Evolutionary conservation across 1,284 basidiomycete genomes (phyloP), one percentile per base, ranked within the genome.

Genomic region (Austroboletus novae-zelandiae): DNA sequence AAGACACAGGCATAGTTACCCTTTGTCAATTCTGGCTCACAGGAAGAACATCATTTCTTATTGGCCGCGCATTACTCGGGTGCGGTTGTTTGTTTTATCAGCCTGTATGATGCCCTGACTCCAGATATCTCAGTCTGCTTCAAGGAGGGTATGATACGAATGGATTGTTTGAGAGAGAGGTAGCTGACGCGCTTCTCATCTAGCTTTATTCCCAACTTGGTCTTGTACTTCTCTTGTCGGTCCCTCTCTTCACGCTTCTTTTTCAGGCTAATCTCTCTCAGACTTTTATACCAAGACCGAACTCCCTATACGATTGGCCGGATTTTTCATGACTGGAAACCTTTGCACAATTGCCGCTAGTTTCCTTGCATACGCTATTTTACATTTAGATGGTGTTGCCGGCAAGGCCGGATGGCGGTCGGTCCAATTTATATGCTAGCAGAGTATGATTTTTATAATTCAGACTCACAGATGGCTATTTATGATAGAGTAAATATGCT

Each of bases 271-370:
- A 42, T 9, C 13, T 45, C 15, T 36, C 9, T 9, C 27, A 56
- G 53, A 56, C 37, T 88, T 80, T 61, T 87, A 86, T 61, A 84
- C 79, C 4, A 83, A 81, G 64, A 75, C 68, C 17, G 83, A 86
- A 60, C 72, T 89, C 3, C 84, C 85, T 0, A 66, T 86, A 40
- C 80, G 86, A 5, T 70, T 89, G 6, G 77, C 81, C 0, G 71
- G 79, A 47, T 88, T 89, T 69, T 89, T 84, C 84, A 77, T 83
- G 20, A 74, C 75, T 30, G 74, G 79, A 53, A 47, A 55, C 20
- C 52, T 79, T 8, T 76, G 76, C 50, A 69, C 66, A 27, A 79
- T 86, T 35, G 43, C 80, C 1, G 74, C 71, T 11, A 77, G 76
- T 45, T 86, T 88, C 68, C 61, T 87, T 5, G 83, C 82, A 0